These are phyloP conservation scores for Solanum habrochaites DNA, from an alignment of 257 asterid species.

Conservation along the genomic window DNA sequence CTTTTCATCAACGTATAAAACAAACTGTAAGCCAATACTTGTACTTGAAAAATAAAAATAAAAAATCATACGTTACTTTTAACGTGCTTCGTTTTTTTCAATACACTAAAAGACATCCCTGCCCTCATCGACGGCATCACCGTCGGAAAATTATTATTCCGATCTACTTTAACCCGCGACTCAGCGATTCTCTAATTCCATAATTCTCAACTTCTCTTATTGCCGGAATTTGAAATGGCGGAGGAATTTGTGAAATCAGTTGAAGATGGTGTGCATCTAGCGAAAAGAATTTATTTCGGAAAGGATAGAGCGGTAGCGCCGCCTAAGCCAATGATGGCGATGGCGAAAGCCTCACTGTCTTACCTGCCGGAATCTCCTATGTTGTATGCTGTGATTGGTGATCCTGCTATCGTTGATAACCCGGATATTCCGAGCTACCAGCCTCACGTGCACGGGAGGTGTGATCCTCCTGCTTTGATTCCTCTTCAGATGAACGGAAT, in stretches of 20 bases:
- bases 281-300: constrained; percentile 75
- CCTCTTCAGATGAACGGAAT: constrained; percentile 86
- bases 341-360: constrained; percentile 42
- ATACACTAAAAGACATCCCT: neutral
- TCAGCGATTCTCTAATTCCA: neutral
- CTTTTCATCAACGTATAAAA: neutral
- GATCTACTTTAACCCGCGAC: neutral
- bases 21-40: neutral
- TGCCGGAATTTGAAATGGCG: constrained; percentile 1
- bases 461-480: constrained; percentile 82
- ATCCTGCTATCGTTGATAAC: constrained; percentile 82
- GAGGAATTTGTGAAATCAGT: constrained; percentile 79
- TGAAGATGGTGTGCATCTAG: constrained; percentile 83
- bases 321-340: constrained; percentile 53
- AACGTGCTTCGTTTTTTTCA: constrained; percentile 11
- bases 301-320: constrained; percentile 86
- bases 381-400: constrained; percentile 69
- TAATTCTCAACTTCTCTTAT: neutral
- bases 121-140: neutral
- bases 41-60: neutral
- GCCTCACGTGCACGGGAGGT: constrained; percentile 95
- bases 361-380: constrained; percentile 61
- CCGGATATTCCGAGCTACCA: constrained; percentile 98
- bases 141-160: neutral
- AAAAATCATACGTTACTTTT: neutral